Base-by-base conservation (phyloP, 768 basidiomycete genomes). In the Hericium coralloides region DNA sequence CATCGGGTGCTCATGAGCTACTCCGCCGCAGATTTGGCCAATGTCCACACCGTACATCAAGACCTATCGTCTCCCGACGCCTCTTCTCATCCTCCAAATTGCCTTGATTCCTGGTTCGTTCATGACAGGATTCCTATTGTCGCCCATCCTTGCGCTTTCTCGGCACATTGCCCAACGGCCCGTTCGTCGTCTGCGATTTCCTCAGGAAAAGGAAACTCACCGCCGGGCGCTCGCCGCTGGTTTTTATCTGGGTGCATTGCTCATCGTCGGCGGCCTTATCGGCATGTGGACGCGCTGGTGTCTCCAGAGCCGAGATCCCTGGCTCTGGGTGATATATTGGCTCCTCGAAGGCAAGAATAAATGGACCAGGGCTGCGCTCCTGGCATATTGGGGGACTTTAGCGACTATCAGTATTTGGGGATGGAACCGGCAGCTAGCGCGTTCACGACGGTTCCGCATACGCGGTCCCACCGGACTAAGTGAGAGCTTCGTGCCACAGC, bases 221-320 rank as follows among this genome's bases (percentile, higher is more conserved):
- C 85, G 89, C 38, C 84, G 89, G 17, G 80, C 84, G 37, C 84
- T 95, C 52, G 97, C 97, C 7, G 74, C 83, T 31, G 92, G 84
- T 1, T 94, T 98, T 72, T 92, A 92, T 66, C 69, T 76, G 26
- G 92, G 92, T 31, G 75, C 89, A 2, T 69, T 85, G 41, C 69
- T 93, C 58, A 83, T 97, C 63, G 81, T 97, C 25, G 84, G 80
- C 10, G 87, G 90, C 0, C 72, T 93, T 23, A 84, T 98, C 52
- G 97, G 95, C 12, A 76, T 87, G 41, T 99, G 97, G 97, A 85
- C 89, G n/a, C 78, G 84, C 55, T 91, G 92, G 89, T 85, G 83
- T 65, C 78, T 98, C 8, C 74, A 74, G 52, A 84, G 83, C 53
- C 79, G 93, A 51, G 81, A 95, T 70, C 95, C 95, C 2, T 95